Evolutionary conservation across 208 protist genomes (phyloP).

Genomic region (Trypanosoma conorhini): DNA sequence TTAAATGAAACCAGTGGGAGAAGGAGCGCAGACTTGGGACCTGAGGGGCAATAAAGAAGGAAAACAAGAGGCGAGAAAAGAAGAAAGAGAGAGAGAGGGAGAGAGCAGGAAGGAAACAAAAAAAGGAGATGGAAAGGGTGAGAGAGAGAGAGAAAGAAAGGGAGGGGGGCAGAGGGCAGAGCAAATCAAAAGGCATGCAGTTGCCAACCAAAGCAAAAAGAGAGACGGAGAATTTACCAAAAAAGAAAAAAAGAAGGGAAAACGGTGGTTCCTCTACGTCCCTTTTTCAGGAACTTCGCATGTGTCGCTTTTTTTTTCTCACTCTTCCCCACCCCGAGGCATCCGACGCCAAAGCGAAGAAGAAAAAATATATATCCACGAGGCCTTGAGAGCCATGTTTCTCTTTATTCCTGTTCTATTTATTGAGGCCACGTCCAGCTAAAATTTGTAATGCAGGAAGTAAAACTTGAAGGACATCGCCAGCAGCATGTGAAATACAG

Average conservation of each 20-base stretch:
- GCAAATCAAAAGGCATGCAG: neutral
- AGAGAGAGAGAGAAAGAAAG: neutral
- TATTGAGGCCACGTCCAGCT: slow-evolving; percentile 1
- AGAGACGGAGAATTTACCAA: too few relatives aligned
- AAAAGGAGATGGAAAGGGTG: slow-evolving; percentile 1
- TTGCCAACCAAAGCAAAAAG: neutral
- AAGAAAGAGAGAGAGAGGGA: neutral
- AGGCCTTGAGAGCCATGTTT: neutral
- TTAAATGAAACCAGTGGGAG: neutral
- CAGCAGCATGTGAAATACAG: slow-evolving; percentile 65
- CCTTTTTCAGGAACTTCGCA: neutral
- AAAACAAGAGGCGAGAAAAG: neutral
- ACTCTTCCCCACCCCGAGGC: slow-evolving; percentile 2
- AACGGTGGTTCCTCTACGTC: neutral
- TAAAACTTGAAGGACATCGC: slow-evolving; percentile 89
- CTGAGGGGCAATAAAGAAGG: slow-evolving; percentile 10
- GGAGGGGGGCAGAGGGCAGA: neutral
- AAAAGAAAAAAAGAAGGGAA: neutral
- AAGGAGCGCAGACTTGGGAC: too few relatives aligned
- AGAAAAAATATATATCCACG: neutral
- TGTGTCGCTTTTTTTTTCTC: slow-evolving; percentile 16
- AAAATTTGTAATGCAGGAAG: slow-evolving; percentile 79
- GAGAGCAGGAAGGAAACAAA: slow-evolving; percentile 11
- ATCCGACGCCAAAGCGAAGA: neutral
- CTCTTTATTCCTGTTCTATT: slow-evolving; percentile 17